Evolutionary conservation across 805 yeast genomes (phyloP).

Genomic region (Kazachstania bromeliacearum): DNA sequence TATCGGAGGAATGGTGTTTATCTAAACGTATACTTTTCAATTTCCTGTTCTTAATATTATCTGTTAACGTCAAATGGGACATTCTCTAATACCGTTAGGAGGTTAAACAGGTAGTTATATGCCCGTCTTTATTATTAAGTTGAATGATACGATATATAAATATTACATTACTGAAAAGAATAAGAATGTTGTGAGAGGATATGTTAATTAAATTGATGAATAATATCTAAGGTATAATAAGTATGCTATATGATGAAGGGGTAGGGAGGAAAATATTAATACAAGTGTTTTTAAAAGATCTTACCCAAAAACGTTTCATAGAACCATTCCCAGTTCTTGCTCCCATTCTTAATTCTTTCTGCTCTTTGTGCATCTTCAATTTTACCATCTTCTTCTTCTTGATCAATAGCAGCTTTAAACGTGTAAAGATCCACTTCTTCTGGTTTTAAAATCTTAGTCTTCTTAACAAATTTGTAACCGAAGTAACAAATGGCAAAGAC

Average conservation of each 20-base stretch:
- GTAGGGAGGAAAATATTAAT: background rate
- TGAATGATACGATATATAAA: no score
- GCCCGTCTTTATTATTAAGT: no score
- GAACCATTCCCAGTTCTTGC: conserved; percentile 36
- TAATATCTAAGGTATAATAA: background rate
- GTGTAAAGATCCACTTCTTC: conserved; percentile 44
- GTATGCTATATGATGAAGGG: background rate
- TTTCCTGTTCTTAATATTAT: no score
- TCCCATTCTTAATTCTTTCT: conserved; percentile 20
- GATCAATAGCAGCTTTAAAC: conserved; percentile 22
- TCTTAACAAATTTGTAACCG: conserved; percentile 52
- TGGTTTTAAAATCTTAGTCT: conserved; percentile 40
- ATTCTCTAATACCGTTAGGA: no score
- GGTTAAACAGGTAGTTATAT: no score
- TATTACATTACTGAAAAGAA: no score
- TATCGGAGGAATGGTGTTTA: no score
- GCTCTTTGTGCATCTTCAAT: conserved; percentile 22
- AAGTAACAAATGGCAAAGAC: conserved; percentile 44
- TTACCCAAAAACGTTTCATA: conserved; percentile 42
- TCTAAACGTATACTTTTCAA: no score
- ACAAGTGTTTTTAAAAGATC: conserved; percentile 37
- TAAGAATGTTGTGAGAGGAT: background rate
- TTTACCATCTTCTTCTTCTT: conserved; percentile 29
- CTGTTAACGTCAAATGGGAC: no score
- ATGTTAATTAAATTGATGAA: background rate